These are phyloP conservation scores for Didymella sp. DNA, from an alignment of 2,329 filamentous ascomycete species.

Conservation along the genomic window DNA sequence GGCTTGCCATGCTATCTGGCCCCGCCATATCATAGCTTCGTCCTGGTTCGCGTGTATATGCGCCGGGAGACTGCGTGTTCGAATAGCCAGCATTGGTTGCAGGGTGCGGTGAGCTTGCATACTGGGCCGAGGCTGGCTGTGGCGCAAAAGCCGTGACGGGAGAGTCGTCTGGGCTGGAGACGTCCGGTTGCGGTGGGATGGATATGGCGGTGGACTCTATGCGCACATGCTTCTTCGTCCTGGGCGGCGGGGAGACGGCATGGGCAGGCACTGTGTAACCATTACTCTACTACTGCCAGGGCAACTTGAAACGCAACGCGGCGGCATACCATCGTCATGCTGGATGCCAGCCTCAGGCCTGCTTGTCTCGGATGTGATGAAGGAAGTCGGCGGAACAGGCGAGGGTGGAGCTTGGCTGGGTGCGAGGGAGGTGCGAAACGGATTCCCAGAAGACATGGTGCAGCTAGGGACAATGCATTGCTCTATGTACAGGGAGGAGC, in stretches of 20 bases:
- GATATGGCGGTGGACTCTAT: slow-evolving; percentile 53
- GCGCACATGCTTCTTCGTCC: slow-evolving; percentile 68
- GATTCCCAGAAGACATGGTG: slow-evolving; percentile 51
- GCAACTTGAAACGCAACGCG: slow-evolving; percentile 30
- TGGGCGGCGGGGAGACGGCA: slow-evolving; percentile 31
- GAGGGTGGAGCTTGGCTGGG: slow-evolving; percentile 32
- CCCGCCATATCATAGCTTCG: slow-evolving; percentile 38
- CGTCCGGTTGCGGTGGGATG: slow-evolving; percentile 44
- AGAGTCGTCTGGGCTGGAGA: slow-evolving; percentile 31
- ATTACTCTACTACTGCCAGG: slow-evolving; percentile 44
- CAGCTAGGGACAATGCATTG: slow-evolving; percentile 49
- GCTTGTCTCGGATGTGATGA: slow-evolving; percentile 32
- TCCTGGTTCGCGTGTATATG: slow-evolving; percentile 22
- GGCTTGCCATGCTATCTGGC: slow-evolving; percentile 33
- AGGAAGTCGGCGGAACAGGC: slow-evolving; percentile 36
- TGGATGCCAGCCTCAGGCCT: slow-evolving; percentile 30
- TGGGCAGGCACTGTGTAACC: slow-evolving; percentile 41
- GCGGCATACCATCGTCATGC: slow-evolving; percentile 44
- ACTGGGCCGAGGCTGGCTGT: slow-evolving; percentile 19
- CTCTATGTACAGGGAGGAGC: slow-evolving; percentile 46
- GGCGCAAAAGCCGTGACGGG: slow-evolving; percentile 27
- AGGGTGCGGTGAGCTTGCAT: slow-evolving; percentile 30
- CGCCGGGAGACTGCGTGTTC: slow-evolving; percentile 22
- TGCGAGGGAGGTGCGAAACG: slow-evolving; percentile 47
- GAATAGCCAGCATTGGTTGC: slow-evolving; percentile 28